Conservation (phyloP, 805 yeast species). For the Saccharomycopsis microspora region DNA sequence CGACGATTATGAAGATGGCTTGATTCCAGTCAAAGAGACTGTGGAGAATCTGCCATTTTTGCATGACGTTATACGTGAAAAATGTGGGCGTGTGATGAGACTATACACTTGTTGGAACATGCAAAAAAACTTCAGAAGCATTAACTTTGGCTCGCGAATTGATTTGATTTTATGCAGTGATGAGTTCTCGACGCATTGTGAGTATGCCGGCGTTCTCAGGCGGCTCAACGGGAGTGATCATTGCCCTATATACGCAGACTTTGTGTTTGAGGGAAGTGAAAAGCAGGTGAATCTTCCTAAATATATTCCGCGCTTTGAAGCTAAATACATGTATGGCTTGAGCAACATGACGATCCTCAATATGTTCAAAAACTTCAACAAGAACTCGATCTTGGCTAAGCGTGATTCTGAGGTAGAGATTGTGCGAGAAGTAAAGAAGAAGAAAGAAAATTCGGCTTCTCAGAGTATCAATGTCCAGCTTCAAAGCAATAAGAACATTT, state of each 20-base stretch:
- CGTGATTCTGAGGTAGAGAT: background rate
- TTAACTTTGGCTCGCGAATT: conserved; percentile 80
- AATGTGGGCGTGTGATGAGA: conserved; percentile 41
- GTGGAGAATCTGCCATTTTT: conserved; percentile 31
- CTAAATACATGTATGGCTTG: conserved; percentile 34
- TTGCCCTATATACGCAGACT: conserved; percentile 78
- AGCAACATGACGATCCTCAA: conserved; percentile 18
- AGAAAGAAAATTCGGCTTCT: background rate
- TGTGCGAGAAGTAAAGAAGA: background rate
- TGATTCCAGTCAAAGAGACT: conserved; percentile 17
- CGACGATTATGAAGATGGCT: conserved; percentile 3
- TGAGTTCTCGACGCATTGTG: conserved; percentile 23
- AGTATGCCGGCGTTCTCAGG: conserved; percentile 48
- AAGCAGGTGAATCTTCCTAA: conserved; percentile 7
- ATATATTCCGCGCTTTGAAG: conserved; percentile 37
- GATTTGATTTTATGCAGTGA: conserved; percentile 57
- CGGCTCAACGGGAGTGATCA: conserved; percentile 82
- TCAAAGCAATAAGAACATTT: conserved; percentile 1
- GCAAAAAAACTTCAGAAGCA: conserved; percentile 58
- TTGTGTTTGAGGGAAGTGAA: conserved; percentile 23
- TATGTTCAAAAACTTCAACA: conserved; percentile 15
- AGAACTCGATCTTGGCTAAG: conserved; percentile 9
- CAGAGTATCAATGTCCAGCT: background rate
- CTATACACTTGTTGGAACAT: conserved; percentile 94
- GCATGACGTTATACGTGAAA: conserved; percentile 46